A percentile compares a stretch with the other conserved stretches of the same genome.
These are phyloP conservation scores for Blastocrithidia nonstop DNA, from an alignment of 208 protist species.

Conservation along the genomic window DNA sequence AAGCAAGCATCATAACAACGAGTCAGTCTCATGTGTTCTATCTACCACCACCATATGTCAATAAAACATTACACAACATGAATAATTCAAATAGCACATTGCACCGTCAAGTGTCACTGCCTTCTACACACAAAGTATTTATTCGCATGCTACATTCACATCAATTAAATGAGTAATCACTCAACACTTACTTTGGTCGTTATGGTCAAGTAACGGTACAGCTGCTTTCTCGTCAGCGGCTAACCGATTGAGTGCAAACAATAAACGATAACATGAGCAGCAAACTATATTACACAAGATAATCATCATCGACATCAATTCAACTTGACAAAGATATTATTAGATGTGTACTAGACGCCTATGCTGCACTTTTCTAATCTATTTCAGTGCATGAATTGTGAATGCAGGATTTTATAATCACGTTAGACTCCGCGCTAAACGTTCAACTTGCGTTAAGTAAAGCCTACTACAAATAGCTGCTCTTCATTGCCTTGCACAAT, in stretches of 20 bases:
- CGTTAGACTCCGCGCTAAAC: constrained; percentile 58
- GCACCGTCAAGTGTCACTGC: too few species aligned
- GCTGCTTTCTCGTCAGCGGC: constrained; percentile 17
- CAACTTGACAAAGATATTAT: background rate
- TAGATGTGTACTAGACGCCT: too few species aligned
- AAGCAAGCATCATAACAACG: too few species aligned
- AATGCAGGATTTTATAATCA: constrained; percentile 76
- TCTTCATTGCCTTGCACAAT: constrained; percentile 67
- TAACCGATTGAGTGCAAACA: constrained; percentile 8
- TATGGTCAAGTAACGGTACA: constrained; percentile 68
- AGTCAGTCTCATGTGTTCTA: too few species aligned
- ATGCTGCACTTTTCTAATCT: too few species aligned
- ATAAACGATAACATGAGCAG: constrained; percentile 7
- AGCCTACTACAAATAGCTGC: constrained; percentile 70
- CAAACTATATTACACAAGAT: background rate
- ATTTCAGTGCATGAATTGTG: constrained; percentile 14
- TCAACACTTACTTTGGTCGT: constrained; percentile 81
- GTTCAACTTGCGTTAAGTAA: constrained; percentile 37
- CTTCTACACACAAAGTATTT: too few species aligned
- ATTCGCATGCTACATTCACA: constrained; percentile 63
- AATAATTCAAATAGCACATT: too few species aligned
- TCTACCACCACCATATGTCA: too few species aligned
- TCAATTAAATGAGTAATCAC: constrained; percentile 60
- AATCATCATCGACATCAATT: constrained; percentile 1
- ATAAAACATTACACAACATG: too few species aligned